Percentiles rank a stretch among this genome's conserved stretches.
These are phyloP conservation scores for Starmerella cellae DNA, from an alignment of 805 yeast species.

Conservation along the genomic window DNA sequence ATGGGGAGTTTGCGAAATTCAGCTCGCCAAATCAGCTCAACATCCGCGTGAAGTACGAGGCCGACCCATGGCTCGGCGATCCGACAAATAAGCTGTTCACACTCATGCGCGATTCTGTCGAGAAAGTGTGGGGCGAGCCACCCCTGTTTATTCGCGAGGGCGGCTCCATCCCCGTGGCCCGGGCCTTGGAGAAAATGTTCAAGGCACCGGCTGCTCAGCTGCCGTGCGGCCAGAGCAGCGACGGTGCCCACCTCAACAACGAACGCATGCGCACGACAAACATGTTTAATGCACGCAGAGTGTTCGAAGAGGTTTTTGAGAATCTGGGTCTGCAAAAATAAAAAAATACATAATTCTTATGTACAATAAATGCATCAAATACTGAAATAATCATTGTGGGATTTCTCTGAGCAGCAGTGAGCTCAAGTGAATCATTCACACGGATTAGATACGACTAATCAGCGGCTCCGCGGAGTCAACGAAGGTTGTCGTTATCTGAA, in stretches of 20 bases:
- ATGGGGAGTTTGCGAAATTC: slow-evolving; percentile 36
- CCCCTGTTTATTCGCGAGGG: slow-evolving; percentile 90
- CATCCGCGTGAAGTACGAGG: slow-evolving; percentile 60
- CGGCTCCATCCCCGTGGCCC: slow-evolving; percentile 85
- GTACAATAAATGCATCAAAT: too few species aligned
- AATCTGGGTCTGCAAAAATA: slow-evolving; percentile 8
- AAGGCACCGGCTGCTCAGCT: slow-evolving; percentile 86
- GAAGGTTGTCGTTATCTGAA: too few species aligned
- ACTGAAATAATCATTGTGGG: too few species aligned
- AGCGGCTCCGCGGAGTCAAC: too few species aligned
- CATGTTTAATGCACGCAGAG: slow-evolving; percentile 56
- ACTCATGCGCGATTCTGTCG: slow-evolving; percentile 48
- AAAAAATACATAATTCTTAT: too few species aligned
- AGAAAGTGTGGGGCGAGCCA: slow-evolving; percentile 59
- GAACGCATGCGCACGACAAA: slow-evolving; percentile 73
- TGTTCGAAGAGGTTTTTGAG: slow-evolving; percentile 27
- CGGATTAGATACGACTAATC: too few species aligned
- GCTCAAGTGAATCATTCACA: too few species aligned
- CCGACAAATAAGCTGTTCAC: slow-evolving; percentile 61
- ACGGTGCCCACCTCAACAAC: slow-evolving; percentile 83
- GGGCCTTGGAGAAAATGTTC: slow-evolving; percentile 70
- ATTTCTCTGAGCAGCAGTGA: too few species aligned
- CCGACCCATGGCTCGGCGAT: slow-evolving; percentile 95
- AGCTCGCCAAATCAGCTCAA: slow-evolving; percentile 48
- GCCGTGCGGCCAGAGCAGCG: slow-evolving; percentile 92